A percentile compares a stretch with the other conserved stretches of the same genome.
These are phyloP conservation scores for Wolfiporia cocos DNA, from an alignment of 1,284 basidiomycete genomes.

Conservation along the genomic window DNA sequence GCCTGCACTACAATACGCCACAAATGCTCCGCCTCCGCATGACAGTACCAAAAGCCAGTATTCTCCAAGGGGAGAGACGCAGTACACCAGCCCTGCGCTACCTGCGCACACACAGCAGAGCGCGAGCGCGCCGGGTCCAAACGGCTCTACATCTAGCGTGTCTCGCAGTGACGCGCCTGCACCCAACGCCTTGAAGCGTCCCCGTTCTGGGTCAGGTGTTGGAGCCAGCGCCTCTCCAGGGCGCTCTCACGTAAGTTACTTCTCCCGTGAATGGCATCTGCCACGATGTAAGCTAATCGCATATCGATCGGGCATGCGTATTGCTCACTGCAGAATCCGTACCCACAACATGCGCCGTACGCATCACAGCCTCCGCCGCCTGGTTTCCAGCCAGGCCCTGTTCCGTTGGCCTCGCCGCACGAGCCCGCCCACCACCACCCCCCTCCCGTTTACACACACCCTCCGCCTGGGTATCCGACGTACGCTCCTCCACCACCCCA, in stretches of 20 bases:
- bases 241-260: conserved; percentile 32
- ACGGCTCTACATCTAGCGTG: conserved; percentile 11
- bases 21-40: conserved; percentile 15
- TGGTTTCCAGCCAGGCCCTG: conserved; percentile 18
- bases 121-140: conserved; percentile 9
- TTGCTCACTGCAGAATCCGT: conserved; percentile 16
- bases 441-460: conserved; percentile 17
- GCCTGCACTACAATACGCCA: conserved; percentile 11
- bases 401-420: conserved; percentile 17
- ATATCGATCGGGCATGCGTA: conserved; percentile 9
- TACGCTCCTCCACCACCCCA: conserved; percentile 19
- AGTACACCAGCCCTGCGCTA: conserved; percentile 10
- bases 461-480: conserved; percentile 15
- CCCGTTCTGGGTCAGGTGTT: conserved; percentile 22
- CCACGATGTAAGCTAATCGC: conserved; percentile 19
- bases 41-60: conserved; percentile 16
- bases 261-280: conserved; percentile 20
- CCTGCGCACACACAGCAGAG: conserved; percentile 11
- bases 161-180: conserved; percentile 19
- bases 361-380: conserved; percentile 22
- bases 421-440: conserved; percentile 24
- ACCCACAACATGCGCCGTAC: conserved; percentile 23
- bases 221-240: conserved; percentile 27
- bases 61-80: conserved; percentile 14
- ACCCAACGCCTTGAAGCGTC: conserved; percentile 22